These are phyloP conservation scores for Penicillium maclennaniae DNA, from an alignment of 495 filamentous ascomycete species.

Conservation along the genomic window DNA sequence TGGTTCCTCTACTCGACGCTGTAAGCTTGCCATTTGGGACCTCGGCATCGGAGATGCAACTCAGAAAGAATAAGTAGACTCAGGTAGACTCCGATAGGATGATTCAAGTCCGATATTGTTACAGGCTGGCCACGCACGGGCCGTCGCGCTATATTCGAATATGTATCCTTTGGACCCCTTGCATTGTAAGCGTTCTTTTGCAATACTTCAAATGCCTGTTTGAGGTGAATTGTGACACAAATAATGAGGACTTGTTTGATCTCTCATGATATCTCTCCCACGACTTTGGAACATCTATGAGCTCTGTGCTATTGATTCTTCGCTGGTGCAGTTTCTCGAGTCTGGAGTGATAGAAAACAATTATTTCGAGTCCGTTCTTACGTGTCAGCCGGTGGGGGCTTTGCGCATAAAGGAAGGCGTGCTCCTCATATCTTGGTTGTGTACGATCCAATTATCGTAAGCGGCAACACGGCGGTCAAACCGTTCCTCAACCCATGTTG, in stretches of 20 bases:
- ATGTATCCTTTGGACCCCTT: background rate
- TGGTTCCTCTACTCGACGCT: background rate
- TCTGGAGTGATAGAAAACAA: too few species aligned
- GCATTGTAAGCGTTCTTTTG: background rate
- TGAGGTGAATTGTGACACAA: too few species aligned
- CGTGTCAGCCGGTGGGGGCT: background rate
- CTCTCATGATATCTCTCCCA: too few species aligned
- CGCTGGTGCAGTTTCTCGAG: too few species aligned
- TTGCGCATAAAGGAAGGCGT: background rate
- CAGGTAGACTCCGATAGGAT: background rate
- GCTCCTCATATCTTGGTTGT: background rate
- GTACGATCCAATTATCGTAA: too few species aligned
- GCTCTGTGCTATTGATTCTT: too few species aligned
- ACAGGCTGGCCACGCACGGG: background rate
- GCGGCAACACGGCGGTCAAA: background rate
- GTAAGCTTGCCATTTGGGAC: background rate
- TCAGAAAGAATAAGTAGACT: background rate
- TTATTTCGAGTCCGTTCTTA: too few species aligned
- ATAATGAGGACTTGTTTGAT: too few species aligned
- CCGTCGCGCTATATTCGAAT: background rate
- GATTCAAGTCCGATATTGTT: background rate
- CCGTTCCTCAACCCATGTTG: background rate
- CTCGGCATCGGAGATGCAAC: background rate
- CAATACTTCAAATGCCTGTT: background rate
- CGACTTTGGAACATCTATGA: too few species aligned